Base-by-base conservation (phyloP, 139 green algal genomes). In the Asterochloris erici region DNA sequence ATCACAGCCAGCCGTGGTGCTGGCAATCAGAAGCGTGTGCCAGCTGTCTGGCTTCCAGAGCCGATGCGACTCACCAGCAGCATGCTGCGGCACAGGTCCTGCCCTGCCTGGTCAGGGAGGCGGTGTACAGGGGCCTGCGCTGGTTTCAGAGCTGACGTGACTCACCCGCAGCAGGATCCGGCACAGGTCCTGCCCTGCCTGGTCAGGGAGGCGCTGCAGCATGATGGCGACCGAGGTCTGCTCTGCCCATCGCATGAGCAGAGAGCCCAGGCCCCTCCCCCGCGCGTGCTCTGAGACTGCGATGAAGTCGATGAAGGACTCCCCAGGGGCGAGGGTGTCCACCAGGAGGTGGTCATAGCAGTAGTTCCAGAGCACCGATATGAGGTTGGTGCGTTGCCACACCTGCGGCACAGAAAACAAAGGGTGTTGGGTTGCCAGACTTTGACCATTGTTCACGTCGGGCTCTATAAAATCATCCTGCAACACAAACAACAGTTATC, bases 271-370 rank as follows among this genome's bases (percentile, higher is more conserved):
- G 24, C 78, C 78, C 26, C 74, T 82, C 11, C 78, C 78, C 23
- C 63, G 68, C 69, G 78, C 78, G 63, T 82, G 29, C 26, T 73
- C 63, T 47, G 78, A 82, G 4, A 82, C 78, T 47, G 78, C 78
- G 64, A 82, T 82, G 63, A 82, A 82, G 63, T 82, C 78, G 54
- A 82, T 82, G 10, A 82, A 74, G 78, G 63, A 27, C 21, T 82
- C 78, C 47, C 78, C 78, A 63, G 78, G 78, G 28, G 73, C 15
- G 63, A 82, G 16, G 0, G 28, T 63, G 28, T 82, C 78, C 68
- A 64, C 68, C 11, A 82, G 19, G 6, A 82, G 63, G 78, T 82
- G 78, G 21, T 82, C 78, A 74, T 82, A 82, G 63, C 27, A 61
- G 29, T 74, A 82, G 26, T 74, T 82, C 78, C 78, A 82, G 11